Base-by-base conservation (phyloP, 179 eudicot genomes). In the Camellia oleifera region DNA sequence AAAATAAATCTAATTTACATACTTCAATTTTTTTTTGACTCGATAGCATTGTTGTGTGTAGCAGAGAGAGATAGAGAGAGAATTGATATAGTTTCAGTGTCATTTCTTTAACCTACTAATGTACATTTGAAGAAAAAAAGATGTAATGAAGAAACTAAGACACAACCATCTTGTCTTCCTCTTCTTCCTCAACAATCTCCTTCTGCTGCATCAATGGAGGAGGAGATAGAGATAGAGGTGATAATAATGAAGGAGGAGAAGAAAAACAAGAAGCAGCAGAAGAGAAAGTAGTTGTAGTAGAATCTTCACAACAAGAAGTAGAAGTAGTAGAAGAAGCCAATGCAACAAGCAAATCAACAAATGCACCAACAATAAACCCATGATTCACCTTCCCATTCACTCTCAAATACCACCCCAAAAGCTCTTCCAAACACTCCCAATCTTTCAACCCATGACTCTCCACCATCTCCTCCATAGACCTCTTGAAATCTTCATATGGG, bases 401-500 rank as follows among this genome's bases (percentile, higher is more conserved):
- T 78, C 68, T 91, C 86, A 94, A 86, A 53, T 89, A 94, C 95
- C 94, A 94, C 9, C 84, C 84, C 57, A 94, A 79, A 56, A 94
- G 56, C 80, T 91, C 95, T 77, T 90, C 92, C 75, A 94, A 78
- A 14, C 84, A 82, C 11, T 91, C 92, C 91, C 91, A 91, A 32
- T 89, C 90, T 72, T 82, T 88, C 67, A 92, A 50, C 54, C 90
- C 97, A 42, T 89, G 83, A 44, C 82, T 83, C 81, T 87, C 91
- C 83, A 91, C 91, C 97, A 94, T 92, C 67, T 92, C 97, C 69
- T 86, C 87, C 97, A 94, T 92, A 0, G 98, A 94, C 46, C 45
- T 79, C 87, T 83, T 89, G 85, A 94, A 94, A 76, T 94, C 98
- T 62, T 3, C 44, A 20, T 84, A 87, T 0, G 98, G 97, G 63